These are phyloP conservation scores for Scutellaria minor DNA, from an alignment of 257 asterid genomes.

Conservation along the genomic window DNA sequence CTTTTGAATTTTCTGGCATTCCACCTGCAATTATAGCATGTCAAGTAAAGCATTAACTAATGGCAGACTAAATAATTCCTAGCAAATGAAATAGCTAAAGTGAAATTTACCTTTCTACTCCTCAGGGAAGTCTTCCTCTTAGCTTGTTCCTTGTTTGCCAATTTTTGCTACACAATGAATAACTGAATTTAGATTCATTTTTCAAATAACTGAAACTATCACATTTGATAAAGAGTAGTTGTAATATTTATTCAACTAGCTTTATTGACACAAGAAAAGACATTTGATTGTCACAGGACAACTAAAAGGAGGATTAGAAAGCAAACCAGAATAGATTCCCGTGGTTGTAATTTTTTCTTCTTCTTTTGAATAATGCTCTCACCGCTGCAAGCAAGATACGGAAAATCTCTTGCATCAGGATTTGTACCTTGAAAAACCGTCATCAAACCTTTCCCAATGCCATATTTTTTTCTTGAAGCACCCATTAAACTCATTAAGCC, in stretches of 20 bases:
- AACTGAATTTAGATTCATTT: slow-evolving; percentile 23
- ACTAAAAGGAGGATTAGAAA: slow-evolving; percentile 37
- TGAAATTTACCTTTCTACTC: slow-evolving; percentile 59
- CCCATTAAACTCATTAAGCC: slow-evolving; percentile 50
- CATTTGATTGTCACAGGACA: slow-evolving; percentile 1
- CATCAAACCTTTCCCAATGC: slow-evolving; percentile 78
- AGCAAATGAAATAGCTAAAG: slow-evolving; percentile 17
- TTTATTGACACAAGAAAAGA: slow-evolving; percentile 8
- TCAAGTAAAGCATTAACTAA: slow-evolving; percentile 29
- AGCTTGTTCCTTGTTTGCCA: slow-evolving; percentile 62
- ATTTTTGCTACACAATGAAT: slow-evolving; percentile 61
- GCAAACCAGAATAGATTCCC: slow-evolving; percentile 70
- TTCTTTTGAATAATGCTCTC: slow-evolving; percentile 49
- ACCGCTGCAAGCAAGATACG: slow-evolving; percentile 43
- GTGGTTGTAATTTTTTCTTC: slow-evolving; percentile 62
- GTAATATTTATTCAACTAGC: slow-evolving; percentile 26
- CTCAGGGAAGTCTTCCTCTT: slow-evolving; percentile 62
- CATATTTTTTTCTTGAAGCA: slow-evolving; percentile 48
- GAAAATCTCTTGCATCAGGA: slow-evolving; percentile 50
- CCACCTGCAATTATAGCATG: slow-evolving; percentile 50
- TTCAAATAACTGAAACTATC: slow-evolving; percentile 16
- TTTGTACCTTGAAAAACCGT: slow-evolving; percentile 50
- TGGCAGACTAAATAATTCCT: slow-evolving; percentile 11
- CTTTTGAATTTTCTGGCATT: slow-evolving; percentile 54
- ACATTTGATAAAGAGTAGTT: background rate